Base-by-base conservation (phyloP, 768 basidiomycete genomes). In the Naematelia aurantialba region DNA sequence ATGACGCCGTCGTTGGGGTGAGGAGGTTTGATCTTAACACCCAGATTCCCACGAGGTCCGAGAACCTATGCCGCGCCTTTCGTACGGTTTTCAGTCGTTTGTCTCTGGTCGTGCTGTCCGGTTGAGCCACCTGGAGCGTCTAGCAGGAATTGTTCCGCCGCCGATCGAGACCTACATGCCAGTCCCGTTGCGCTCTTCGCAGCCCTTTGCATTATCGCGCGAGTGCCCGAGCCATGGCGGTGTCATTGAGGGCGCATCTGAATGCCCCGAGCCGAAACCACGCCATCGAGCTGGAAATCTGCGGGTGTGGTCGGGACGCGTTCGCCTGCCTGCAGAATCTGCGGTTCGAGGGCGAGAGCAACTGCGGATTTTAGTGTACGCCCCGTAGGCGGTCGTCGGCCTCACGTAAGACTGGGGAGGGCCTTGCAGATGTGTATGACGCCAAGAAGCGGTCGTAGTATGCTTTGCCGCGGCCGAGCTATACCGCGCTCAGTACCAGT, bases 381-480 rank as follows among this genome's bases (percentile, higher is more conserved):
- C 12, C 5, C 27, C 25, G 29, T 13, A 21, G 8, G n/a, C 25
- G 29, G 62, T 12, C 22, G 31, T 21, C 8, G 4, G 22, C 55
- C 68, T 45, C 21, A 70, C 72, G 57, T 12, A 73, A 55, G 19
- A 67, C 53, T 5, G 72, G 72, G 12, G 58, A 52, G 3, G 45
- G 45, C 30, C 51, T 42, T 5, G 29, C 26, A 3, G 59, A 45
- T 1, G 63, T 64, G 52, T 70, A 73, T 2, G 52, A 24, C 1
- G 45, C 45, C 4, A 74, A 55, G 58, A 67, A 74, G 2, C 64
- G 54, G 48, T 74, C 72, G 47, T 74, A 74, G 50, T 58, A 74
- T 25, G 65, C 72, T 53, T 74, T 74, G 3, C 72, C 72, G 14
- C 72, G 47, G 14, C 72, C 72, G 0, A 74, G 64, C 72, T 74